These are phyloP conservation scores for Claviceps humidiphila DNA, from an alignment of 2,329 filamentous ascomycete species.

Conservation along the genomic window DNA sequence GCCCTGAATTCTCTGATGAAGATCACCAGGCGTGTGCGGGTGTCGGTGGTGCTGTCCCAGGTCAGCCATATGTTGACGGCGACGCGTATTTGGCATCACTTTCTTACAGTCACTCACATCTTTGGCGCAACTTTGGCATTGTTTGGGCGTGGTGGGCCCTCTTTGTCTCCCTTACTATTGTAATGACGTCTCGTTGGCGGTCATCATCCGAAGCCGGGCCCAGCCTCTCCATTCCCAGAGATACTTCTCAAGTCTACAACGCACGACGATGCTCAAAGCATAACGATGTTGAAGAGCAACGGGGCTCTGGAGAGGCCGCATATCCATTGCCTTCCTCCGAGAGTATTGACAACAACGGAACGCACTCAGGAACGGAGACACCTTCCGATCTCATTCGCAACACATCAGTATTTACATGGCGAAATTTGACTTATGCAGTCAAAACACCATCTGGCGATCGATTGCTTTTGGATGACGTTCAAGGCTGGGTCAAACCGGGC, in stretches of 20 bases:
- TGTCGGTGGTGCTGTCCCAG: conserved; percentile 39
- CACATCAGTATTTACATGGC: conserved; percentile 61
- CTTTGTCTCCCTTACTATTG: conserved; percentile 44
- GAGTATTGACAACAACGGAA: neutral
- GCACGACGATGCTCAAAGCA: conserved; percentile 13
- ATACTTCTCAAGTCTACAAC: conserved; percentile 29
- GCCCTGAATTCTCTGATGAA: conserved; percentile 30
- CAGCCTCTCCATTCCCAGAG: conserved; percentile 48
- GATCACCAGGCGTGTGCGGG: conserved; percentile 41
- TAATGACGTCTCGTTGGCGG: conserved; percentile 44
- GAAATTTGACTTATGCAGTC: conserved; percentile 57
- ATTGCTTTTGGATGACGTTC: conserved; percentile 61
- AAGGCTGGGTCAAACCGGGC: conserved; percentile 74
- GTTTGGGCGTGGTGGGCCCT: conserved; percentile 50
- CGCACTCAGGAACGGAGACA: neutral
- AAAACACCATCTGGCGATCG: conserved; percentile 48
- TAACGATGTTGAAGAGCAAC: conserved; percentile 36
- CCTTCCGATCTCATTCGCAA: conserved; percentile 39
- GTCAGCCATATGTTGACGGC: conserved; percentile 36
- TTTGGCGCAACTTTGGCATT: conserved; percentile 50
- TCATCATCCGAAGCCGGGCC: conserved; percentile 36
- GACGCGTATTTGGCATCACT: conserved; percentile 45
- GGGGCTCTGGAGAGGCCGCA: conserved; percentile 11
- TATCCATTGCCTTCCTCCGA: neutral
- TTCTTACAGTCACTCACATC: conserved; percentile 35